These are phyloP conservation scores for Exophiala phaeomuriformis DNA, from an alignment of 2,329 filamentous ascomycete genomes.

Conservation along the genomic window DNA sequence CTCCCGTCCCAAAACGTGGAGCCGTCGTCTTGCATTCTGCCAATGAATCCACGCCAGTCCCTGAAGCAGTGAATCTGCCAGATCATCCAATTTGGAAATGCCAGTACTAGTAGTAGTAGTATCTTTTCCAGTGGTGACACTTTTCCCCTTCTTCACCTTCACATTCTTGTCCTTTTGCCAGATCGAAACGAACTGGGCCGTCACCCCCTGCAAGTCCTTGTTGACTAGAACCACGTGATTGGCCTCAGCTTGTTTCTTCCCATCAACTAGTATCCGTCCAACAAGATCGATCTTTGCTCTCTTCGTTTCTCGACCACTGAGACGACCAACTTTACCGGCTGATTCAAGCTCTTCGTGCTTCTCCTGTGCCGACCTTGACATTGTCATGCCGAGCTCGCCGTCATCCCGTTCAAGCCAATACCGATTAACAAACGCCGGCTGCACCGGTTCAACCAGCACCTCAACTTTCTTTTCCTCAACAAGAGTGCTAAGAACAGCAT, in stretches of 20 bases:
- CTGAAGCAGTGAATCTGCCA: constrained; percentile 73
- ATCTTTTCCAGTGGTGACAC: too few relatives aligned
- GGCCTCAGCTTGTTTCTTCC: too few relatives aligned
- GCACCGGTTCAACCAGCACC: constrained; percentile 45
- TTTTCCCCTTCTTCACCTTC: background rate
- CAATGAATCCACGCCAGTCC: constrained; percentile 70
- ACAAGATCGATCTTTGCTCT: constrained; percentile 52
- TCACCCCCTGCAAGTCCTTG: constrained; percentile 1
- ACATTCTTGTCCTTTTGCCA: constrained; percentile 7
- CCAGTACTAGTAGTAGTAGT: background rate
- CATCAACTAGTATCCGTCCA: constrained; percentile 10
- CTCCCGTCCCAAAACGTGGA: constrained; percentile 12
- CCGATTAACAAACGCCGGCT: constrained; percentile 48
- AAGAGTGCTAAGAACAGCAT: constrained; percentile 59
- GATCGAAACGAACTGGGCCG: constrained; percentile 10
- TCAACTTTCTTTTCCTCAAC: constrained; percentile 39
- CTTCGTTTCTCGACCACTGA: constrained; percentile 32
- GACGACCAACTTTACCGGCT: background rate
- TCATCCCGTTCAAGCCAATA: constrained; percentile 45
- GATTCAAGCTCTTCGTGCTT: too few relatives aligned
- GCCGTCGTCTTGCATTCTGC: constrained; percentile 41
- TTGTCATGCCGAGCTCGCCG: background rate
- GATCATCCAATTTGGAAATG: constrained; percentile 65
- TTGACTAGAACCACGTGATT: constrained; percentile 10
- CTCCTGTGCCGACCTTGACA: too few relatives aligned